Conservation (phyloP, 768 basidiomycete genomes). For the Calvatia gigantea region DNA sequence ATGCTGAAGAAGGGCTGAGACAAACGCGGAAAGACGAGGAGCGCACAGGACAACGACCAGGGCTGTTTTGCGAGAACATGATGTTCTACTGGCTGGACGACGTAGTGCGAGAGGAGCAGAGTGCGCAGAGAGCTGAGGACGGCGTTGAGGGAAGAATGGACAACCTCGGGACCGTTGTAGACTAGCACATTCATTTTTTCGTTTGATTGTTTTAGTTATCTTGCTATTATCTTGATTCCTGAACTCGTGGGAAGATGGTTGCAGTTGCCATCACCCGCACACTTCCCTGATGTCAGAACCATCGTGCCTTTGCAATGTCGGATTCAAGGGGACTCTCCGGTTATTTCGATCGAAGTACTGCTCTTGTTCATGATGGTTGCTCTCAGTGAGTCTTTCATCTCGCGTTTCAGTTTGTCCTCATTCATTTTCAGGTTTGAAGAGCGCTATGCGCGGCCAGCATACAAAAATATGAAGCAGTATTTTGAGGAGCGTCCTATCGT, state of each 20-base stretch:
- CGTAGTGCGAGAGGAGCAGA: constrained; percentile 12
- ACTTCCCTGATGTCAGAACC: neutral
- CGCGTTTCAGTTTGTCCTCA: neutral
- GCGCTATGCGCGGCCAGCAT: constrained; percentile 8
- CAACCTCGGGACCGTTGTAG: constrained; percentile 17
- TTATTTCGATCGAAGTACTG: constrained; percentile 4
- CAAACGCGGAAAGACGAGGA: constrained; percentile 16
- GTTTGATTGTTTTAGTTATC: neutral
- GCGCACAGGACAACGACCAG: constrained; percentile 15
- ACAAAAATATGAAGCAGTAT: constrained; percentile 3
- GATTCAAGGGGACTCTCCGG: neutral
- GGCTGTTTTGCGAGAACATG: constrained; percentile 14
- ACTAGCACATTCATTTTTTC: constrained; percentile 16
- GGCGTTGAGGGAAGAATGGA: constrained; percentile 13
- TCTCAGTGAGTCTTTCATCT: neutral
- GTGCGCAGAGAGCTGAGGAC: constrained; percentile 13
- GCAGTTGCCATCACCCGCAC: too few relatives aligned
- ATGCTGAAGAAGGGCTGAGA: neutral
- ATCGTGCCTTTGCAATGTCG: neutral
- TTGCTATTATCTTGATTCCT: neutral
- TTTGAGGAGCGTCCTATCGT: constrained; percentile 6
- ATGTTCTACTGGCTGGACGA: constrained; percentile 13
- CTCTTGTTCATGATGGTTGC: constrained; percentile 1
- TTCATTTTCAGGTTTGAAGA: neutral
- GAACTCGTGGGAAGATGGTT: neutral